Evolutionary conservation across 495 filamentous ascomycete species (phyloP).

Genomic region (Penicillium salamii): DNA sequence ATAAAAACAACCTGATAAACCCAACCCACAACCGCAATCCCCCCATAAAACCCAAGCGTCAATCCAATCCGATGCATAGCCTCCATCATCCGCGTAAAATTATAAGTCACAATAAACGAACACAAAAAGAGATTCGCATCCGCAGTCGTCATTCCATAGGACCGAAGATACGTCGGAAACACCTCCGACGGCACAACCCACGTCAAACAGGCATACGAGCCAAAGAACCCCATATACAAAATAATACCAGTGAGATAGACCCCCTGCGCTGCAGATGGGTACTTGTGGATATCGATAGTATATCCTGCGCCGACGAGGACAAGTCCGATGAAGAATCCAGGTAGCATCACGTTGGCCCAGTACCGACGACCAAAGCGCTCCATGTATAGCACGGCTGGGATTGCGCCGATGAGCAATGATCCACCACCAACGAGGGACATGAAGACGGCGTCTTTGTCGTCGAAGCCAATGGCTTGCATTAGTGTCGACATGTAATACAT

Average conservation of each 20-base stretch:
- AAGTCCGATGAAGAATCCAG: slow-evolving; percentile 59
- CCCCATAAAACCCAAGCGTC: slow-evolving; percentile 59
- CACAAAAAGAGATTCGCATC: slow-evolving; percentile 56
- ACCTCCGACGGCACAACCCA: slow-evolving; percentile 61
- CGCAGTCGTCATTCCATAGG: slow-evolving; percentile 58
- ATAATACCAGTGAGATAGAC: slow-evolving; percentile 57
- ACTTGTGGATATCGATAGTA: slow-evolving; percentile 35
- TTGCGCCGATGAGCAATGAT: slow-evolving; percentile 53
- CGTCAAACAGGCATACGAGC: slow-evolving; percentile 59
- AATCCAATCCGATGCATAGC: slow-evolving; percentile 56
- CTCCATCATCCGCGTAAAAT: slow-evolving; percentile 57
- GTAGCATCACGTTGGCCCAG: slow-evolving; percentile 61
- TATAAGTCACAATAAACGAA: slow-evolving; percentile 63
- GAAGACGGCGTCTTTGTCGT: slow-evolving; percentile 48
- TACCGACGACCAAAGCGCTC: slow-evolving; percentile 58
- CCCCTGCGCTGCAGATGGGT: slow-evolving; percentile 43
- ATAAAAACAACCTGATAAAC: slow-evolving; percentile 60
- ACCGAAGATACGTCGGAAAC: slow-evolving; percentile 59
- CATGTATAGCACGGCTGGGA: slow-evolving; percentile 60
- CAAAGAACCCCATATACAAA: slow-evolving; percentile 62
- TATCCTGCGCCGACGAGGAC: slow-evolving; percentile 55
- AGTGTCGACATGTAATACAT: slow-evolving; percentile 63
- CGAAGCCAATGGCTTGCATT: slow-evolving; percentile 57
- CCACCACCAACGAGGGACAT: slow-evolving; percentile 64
- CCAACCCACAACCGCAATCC: slow-evolving; percentile 56